Evolutionary conservation across 1,284 basidiomycete genomes (phyloP).

Genomic region (Austroboletus olivaceoglutinosus): DNA sequence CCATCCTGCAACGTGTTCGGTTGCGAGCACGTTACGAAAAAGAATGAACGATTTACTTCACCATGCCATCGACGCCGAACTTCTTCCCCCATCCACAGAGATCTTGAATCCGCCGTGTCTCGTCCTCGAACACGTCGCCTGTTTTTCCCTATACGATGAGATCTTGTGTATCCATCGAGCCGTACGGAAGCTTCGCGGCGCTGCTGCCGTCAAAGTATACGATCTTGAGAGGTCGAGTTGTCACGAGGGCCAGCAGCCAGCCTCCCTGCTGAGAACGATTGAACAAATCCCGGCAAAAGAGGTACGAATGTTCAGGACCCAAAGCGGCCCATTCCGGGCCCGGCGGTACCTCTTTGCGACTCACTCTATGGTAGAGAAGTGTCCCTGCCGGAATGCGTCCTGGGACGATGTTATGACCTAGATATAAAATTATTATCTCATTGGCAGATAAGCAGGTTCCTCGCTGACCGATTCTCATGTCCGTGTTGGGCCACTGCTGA

Average conservation of each 20-base stretch:
- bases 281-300: slow-evolving; percentile 32
- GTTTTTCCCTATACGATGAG: slow-evolving; percentile 38
- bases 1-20: not conserved
- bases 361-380: slow-evolving; percentile 41
- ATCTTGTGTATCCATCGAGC: slow-evolving; percentile 44
- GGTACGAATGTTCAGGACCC: slow-evolving; percentile 44
- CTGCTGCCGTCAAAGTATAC: slow-evolving; percentile 47
- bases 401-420: slow-evolving; percentile 45
- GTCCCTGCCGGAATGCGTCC: slow-evolving; percentile 42
- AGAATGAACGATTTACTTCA: not conserved
- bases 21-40: too few relatives aligned
- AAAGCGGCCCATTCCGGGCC: slow-evolving; percentile 42
- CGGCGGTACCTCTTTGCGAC: slow-evolving; percentile 25
- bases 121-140: slow-evolving; percentile 16
- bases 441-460: not conserved
- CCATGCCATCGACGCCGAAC: slow-evolving; percentile 38
- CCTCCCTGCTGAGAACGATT: slow-evolving; percentile 21
- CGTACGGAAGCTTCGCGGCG: slow-evolving; percentile 36
- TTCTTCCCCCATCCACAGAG: slow-evolving; percentile 38
- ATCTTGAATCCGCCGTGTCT: slow-evolving; percentile 31
- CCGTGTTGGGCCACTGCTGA: slow-evolving; percentile 52
- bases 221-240: slow-evolving; percentile 38
- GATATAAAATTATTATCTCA: not conserved
- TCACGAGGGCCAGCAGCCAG: slow-evolving; percentile 39
- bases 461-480: slow-evolving; percentile 43